Conservation (phyloP, 352 stramenopile species). For the Globisporangium perplexum region DNA sequence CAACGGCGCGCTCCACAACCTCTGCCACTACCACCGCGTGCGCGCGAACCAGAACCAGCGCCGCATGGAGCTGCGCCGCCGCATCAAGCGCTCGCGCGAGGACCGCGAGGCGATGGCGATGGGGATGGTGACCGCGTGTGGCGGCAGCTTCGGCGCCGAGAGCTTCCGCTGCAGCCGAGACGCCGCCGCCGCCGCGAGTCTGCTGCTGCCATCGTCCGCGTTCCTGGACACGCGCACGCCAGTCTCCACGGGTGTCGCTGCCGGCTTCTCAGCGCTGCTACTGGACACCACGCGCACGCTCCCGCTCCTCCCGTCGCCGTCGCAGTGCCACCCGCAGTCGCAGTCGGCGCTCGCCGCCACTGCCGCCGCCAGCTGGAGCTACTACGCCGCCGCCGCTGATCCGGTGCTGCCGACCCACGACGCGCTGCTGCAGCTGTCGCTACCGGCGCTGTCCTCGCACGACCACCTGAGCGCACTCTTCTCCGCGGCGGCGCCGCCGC, state of each 20-base stretch:
- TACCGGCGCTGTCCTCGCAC: not conserved
- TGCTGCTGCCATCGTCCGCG: not conserved
- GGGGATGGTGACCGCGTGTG: too few relatives aligned
- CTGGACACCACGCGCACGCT: too few relatives aligned
- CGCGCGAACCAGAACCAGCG: slow-evolving; percentile 20
- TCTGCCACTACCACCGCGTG: slow-evolving; percentile 18
- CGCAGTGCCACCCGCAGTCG: not conserved
- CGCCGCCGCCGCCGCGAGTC: too few relatives aligned
- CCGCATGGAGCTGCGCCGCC: slow-evolving; percentile 2
- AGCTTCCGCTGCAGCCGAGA: too few relatives aligned
- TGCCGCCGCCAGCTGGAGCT: not conserved
- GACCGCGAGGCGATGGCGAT: not conserved
- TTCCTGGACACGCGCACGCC: too few relatives aligned
- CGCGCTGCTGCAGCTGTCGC: not conserved
- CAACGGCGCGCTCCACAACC: slow-evolving; percentile 19
- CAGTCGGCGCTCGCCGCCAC: not conserved
- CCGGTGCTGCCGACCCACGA: not conserved
- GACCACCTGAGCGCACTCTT: not conserved
- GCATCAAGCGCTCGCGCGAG: slow-evolving; percentile 1
- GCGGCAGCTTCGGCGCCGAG: too few relatives aligned
- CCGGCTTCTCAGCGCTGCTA: not conserved
- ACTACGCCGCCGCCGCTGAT: not conserved
- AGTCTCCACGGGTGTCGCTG: too few relatives aligned
- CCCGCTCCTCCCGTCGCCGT: too few relatives aligned
- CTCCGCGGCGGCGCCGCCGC: not conserved